Percentiles rank a stretch among this genome's conserved stretches.
These are phyloP conservation scores for Penicillium hordei DNA, from an alignment of 2,329 filamentous ascomycete species.

Conservation along the genomic window DNA sequence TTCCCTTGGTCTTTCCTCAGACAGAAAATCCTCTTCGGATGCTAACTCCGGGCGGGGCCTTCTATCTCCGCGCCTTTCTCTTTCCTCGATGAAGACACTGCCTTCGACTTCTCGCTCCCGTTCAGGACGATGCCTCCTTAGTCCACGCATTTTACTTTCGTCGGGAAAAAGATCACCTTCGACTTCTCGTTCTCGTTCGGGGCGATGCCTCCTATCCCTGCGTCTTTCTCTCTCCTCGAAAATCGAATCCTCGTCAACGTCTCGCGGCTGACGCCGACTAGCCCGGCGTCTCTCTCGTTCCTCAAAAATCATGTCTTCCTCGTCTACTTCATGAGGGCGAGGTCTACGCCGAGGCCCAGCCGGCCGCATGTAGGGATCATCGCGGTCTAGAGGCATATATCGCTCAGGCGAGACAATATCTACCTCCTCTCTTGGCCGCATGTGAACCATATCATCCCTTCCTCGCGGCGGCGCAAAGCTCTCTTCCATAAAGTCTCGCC, in stretches of 20 bases:
- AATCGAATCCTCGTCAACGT: constrained; percentile 2
- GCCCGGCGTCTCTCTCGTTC: constrained; percentile 10
- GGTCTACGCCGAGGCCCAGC: constrained; percentile 5
- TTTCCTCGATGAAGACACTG: neutral
- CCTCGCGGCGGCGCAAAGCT: constrained; percentile 32
- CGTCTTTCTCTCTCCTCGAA: neutral
- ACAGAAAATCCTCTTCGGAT: constrained; percentile 26
- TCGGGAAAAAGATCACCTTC: constrained; percentile 38
- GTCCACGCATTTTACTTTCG: constrained; percentile 5
- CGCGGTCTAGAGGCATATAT: constrained; percentile 12
- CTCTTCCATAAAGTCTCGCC: constrained; percentile 38
- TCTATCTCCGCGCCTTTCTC: constrained; percentile 2
- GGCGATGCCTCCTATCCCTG: neutral
- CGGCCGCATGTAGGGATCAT: constrained; percentile 14
- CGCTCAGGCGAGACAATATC: constrained; percentile 9
- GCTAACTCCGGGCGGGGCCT: constrained; percentile 12
- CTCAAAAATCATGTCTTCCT: constrained; percentile 28
- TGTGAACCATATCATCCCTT: constrained; percentile 33
- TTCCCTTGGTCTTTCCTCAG: constrained; percentile 21
- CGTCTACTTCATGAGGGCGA: constrained; percentile 27
- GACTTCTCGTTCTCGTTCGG: neutral
- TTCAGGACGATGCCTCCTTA: neutral
- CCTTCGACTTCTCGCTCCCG: constrained; percentile 20
- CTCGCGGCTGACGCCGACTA: constrained; percentile 5
- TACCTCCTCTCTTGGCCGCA: constrained; percentile 28